Conservation (phyloP, 768 basidiomycete species). For the Tylopilus cervinicoccineus region DNA sequence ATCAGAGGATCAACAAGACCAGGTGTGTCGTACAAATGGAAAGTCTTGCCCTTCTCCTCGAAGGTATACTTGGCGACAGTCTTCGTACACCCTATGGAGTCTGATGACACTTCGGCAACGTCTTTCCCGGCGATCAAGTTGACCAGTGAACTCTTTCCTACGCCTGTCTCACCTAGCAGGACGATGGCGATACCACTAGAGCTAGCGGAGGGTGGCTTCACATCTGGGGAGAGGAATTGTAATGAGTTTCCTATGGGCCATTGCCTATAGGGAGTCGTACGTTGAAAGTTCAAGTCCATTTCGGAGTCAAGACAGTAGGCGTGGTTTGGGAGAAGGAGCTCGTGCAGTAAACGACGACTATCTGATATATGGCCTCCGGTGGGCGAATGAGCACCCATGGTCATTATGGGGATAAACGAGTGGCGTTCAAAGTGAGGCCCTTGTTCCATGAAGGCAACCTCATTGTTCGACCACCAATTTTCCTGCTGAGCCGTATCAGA, state of each 20-base stretch:
- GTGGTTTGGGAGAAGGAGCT: conserved; percentile 12
- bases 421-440: conserved; percentile 14
- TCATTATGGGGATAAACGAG: conserved; percentile 11
- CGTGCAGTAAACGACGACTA: conserved; percentile 12
- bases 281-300: neutral
- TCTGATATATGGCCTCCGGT: conserved; percentile 3
- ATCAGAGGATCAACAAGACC: conserved; percentile 29
- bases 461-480: conserved; percentile 19
- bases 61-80: conserved; percentile 20
- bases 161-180: conserved; percentile 32
- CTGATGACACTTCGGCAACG: conserved; percentile 29
- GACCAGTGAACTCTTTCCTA: conserved; percentile 41
- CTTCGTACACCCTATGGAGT: conserved; percentile 34
- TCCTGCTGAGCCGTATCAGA: conserved; percentile 7
- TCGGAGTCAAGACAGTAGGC: neutral
- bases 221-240: conserved; percentile 8
- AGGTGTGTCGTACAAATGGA: conserved; percentile 32
- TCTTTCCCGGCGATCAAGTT: conserved; percentile 33
- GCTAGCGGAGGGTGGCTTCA: conserved; percentile 2
- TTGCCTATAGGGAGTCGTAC: conserved; percentile 7
- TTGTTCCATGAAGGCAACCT: conserved; percentile 4
- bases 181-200: conserved; percentile 28
- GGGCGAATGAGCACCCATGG: neutral
- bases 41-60: conserved; percentile 16
- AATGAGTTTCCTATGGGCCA: conserved; percentile 9